Base-by-base conservation (phyloP, 2,329 filamentous ascomycete genomes). In the Sordariomycetes sp. region DNA sequence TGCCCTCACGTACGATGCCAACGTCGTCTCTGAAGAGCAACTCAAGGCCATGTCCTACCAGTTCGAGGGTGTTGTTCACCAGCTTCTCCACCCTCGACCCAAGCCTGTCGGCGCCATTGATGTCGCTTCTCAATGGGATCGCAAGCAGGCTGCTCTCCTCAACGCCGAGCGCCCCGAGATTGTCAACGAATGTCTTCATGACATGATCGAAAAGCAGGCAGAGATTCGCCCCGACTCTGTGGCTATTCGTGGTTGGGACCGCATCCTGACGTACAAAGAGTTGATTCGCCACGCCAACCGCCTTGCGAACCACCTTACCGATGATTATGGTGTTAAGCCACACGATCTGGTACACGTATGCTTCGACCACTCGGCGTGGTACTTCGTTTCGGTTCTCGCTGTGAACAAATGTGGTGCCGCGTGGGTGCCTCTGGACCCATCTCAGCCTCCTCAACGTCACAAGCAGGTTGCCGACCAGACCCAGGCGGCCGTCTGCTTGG, bases 231-330 rank as follows among this genome's bases (percentile, higher is more conserved):
- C 63, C 1, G 37, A 45, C 12, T 46, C 49, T 9, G 40, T 47
- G 4, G 63, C 64, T 17, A 52, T 66, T 20, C 44, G 58, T 31
- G 61, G 61, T 3, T 35, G 33, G 33, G 33, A 35, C 20, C 8
- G 27, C 18, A 14, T n/a, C 11, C 20, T 35, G 14, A 30, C 33
- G 7, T 35, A 35, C 16, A 4, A 14, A 5, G 11, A 35, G 19
- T 24, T 35, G 9, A 25, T 28, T 16, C n/a, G 12, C 14, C 8
- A 11, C 12, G 25, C 33, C 8, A 23, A 23, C 16, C 23, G 26
- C 10, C 33, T 35, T 4, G 16, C 33, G 11, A 9, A 30, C 19
- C 27, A 35, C n/a, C 15, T 35, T 8, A 12, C 23, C 5, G 14
- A 12, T 10, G 23, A 25, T 14, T 15, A 14, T 20, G 19, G 15